These are phyloP conservation scores for Podaxis rugospora DNA, from an alignment of 768 basidiomycete species.

Conservation along the genomic window DNA sequence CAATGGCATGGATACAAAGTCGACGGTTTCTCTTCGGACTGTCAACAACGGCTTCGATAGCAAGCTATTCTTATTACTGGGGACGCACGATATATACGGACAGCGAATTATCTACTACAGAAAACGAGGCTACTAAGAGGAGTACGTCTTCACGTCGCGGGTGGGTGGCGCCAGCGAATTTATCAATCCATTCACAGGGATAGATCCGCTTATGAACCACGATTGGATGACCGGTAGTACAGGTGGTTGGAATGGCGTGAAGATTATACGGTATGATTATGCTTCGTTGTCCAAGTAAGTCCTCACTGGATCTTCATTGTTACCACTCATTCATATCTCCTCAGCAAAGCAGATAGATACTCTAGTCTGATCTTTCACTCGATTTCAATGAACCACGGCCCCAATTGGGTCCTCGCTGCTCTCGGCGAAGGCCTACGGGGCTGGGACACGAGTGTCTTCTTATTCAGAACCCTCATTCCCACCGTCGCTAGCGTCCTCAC, in stretches of 20 bases:
- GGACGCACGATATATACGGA: not conserved
- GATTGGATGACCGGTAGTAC: not conserved
- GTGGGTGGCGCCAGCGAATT: not conserved
- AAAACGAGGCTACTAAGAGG: not conserved
- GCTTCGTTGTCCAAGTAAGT: constrained; percentile 6
- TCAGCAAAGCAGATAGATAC: constrained; percentile 1
- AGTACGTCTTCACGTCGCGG: not conserved
- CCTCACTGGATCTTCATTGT: not conserved
- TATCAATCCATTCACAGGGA: not conserved
- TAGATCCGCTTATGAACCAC: not conserved
- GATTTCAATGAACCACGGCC: not conserved
- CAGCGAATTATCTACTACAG: not conserved
- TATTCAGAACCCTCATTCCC: constrained; percentile 2
- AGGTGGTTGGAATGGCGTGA: not conserved
- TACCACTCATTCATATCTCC: not conserved
- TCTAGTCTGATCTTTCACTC: not conserved
- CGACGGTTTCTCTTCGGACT: not conserved
- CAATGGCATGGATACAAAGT: not conserved
- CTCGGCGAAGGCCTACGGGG: constrained; percentile 3
- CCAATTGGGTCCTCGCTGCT: not conserved
- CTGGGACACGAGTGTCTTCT: constrained; percentile 3
- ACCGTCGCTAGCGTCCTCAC: not conserved
- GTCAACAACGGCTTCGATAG: not conserved
- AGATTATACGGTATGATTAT: not conserved
- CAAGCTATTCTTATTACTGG: not conserved